Evolutionary conservation across 139 green algal species (phyloP), one percentile per base, ranked within the genome.

Genomic region (Mesotaenium endlicherianum): DNA sequence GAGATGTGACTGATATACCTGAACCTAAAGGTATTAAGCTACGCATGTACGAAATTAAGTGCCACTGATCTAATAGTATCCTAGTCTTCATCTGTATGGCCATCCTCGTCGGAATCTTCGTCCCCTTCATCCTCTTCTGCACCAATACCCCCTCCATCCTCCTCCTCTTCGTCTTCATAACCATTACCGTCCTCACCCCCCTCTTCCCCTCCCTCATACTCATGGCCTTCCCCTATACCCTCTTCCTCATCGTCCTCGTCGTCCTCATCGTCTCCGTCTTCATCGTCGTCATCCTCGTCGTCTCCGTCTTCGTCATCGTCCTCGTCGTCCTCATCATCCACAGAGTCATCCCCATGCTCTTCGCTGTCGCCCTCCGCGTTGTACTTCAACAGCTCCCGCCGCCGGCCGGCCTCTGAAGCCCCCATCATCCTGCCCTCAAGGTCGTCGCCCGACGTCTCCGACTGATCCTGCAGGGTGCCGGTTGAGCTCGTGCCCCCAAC

Each of bases 321-420:
- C 20, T 20, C 20, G 26, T 34, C 53, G 26, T 64, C 53, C 53
- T 64, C 26, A 34, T 20, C 26, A 72, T 72, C 60, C 60, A 72
- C 60, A 72, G 5, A 36, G 36, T n/a, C 60, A 14, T 72, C 60
- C 60, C 43, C 60, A n/a, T 72, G 41, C 5, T 11, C 11, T 36
- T 47, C 6, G 36, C 5, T 11, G 20, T 72, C 60, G 8, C 43
- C 60, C 20, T 64, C 50, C 11, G 41, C 60, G 36, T 72, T 38
- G 36, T 72, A 36, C 11, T 6, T 72, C 43, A 36, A 36, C 11
- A 14, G 6, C 11, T 84, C 78, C 44, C 82, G 53, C 6, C 16
- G 34, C 34, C 50, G 17, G 78, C 94, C 94, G 0, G 90, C 39
- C 30, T 97, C 59, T 0, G 92, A 78, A 0, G 91, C 86, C 53